Evolutionary conservation across 2,329 filamentous ascomycete genomes (phyloP).

Genomic region (Conoideocrella luteorostrata): DNA sequence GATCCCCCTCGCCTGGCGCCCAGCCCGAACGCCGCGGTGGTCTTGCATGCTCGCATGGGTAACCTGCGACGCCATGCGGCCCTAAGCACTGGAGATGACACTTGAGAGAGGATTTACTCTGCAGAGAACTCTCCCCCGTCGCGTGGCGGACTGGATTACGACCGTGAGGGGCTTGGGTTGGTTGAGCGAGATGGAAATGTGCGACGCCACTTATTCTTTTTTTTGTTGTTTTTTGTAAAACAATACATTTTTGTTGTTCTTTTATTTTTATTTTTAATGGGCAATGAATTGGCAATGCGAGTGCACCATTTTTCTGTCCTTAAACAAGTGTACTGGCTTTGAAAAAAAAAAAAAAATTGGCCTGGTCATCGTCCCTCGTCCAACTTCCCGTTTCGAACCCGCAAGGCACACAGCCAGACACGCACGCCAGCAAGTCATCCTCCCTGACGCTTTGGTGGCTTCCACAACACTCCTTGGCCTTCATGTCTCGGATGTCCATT

Average conservation of each 20-base stretch:
- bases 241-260: constrained; percentile 9
- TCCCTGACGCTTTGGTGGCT: too few relatives aligned
- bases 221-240: constrained; percentile 22
- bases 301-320: too few relatives aligned
- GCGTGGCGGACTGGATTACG: constrained; percentile 65
- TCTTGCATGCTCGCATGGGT: constrained; percentile 55
- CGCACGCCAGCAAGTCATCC: too few relatives aligned
- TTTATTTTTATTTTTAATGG: not conserved
- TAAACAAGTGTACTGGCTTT: too few relatives aligned
- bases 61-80: constrained; percentile 57
- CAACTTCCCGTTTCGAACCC: too few relatives aligned
- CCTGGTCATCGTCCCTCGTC: too few relatives aligned
- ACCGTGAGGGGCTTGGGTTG: constrained; percentile 54
- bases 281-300: too few relatives aligned
- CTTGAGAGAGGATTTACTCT: constrained; percentile 69
- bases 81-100: constrained; percentile 63
- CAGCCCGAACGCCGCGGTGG: constrained; percentile 64
- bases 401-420: too few relatives aligned
- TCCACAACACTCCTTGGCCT: too few relatives aligned
- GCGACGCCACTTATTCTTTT: constrained; percentile 38
- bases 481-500: too few relatives aligned
- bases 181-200: constrained; percentile 48
- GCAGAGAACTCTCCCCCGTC: constrained; percentile 66
- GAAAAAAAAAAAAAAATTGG: too few relatives aligned
- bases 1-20: constrained; percentile 52